Base-by-base conservation (phyloP, 2,329 filamentous ascomycete genomes). In the Corinectria fuckeliana region DNA sequence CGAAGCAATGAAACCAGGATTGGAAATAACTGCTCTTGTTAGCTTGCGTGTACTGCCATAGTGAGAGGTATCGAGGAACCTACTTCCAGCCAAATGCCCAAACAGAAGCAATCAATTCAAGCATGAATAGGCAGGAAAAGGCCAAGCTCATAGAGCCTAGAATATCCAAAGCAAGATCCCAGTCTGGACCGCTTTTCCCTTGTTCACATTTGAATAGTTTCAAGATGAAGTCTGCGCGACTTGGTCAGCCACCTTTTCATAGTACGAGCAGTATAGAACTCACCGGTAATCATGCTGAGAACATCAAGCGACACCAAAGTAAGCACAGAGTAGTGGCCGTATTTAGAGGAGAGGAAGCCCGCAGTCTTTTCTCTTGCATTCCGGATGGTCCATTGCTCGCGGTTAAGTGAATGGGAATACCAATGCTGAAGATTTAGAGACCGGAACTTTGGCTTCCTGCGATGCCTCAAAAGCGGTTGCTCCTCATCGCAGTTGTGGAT, bases 81-180 rank as follows among this genome's bases (percentile, higher is more conserved):
- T 75, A 90, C 86, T 75, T 66, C 28, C 78, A 74, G 2, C 88
- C 88, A 76, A 88, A 90, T 3, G 85, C 85, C 77, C 86, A 85
- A 2, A 90, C 72, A 26, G 81, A 84, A 3, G 83, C 75, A 9
- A 82, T 54, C 72, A 91, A 73, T 74, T 91, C 89, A 1, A 81
- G 66, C 77, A 91, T 80, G 71, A 91, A 91, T 25, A 90, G 68
- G 64, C 81, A 85, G 55, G 85, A 88, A 69, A 91, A 86, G 2
- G 84, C 76, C 42, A 90, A 73, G 5, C 85, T 51, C 13, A 56
- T 83, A 30, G 83, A 61, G 10, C 58, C 53, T 1, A 61, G 18
- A 8, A 57, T 32, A 7, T 53, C 36, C 36, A 61, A 28, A 32
- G 53, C 58, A 26, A 57, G 54, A 11, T 61, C 58, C 58, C 53